Evolutionary conservation across 371 early-diverging fungal genomes (phyloP).

Genomic region (Rhizomucor miehei): DNA sequence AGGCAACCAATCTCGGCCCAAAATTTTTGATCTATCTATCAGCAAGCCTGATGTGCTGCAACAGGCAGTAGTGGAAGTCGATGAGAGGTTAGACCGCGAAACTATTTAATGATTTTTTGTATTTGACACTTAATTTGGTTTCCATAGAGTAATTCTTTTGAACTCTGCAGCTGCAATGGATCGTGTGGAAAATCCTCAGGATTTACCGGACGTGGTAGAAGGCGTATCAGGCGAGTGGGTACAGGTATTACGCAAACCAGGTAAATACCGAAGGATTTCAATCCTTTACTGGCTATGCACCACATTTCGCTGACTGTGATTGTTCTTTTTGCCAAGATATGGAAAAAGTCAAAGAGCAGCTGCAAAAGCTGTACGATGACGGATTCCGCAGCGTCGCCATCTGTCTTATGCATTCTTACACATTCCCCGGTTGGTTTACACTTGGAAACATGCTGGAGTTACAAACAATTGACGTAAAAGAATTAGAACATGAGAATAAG

Average conservation of each 20-base stretch:
- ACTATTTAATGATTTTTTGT: not conserved
- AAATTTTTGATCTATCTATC: conserved; percentile 91
- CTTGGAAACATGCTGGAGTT: not conserved
- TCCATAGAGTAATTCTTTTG: conserved; percentile 65
- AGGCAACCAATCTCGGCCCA: conserved; percentile 94
- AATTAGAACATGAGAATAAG: conserved; percentile 71
- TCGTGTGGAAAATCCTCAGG: conserved; percentile 32
- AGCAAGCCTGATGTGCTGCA: conserved; percentile 83
- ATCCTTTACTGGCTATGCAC: not conserved
- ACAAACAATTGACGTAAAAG: not conserved
- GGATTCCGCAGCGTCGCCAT: conserved; percentile 88
- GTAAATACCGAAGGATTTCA: conserved; percentile 25
- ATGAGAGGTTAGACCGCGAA: conserved; percentile 74
- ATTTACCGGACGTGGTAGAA: conserved; percentile 38
- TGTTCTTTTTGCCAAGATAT: too few species aligned
- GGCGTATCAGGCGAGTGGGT: conserved; percentile 91
- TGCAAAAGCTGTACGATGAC: conserved; percentile 58
- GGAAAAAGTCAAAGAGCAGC: conserved; percentile 47
- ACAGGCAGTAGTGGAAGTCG: conserved; percentile 80
- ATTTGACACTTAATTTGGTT: not conserved
- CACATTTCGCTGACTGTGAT: too few species aligned
- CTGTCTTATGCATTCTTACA: conserved; percentile 91
- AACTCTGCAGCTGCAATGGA: conserved; percentile 66
- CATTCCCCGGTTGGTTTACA: conserved; percentile 58
- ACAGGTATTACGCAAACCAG: conserved; percentile 64